Base-by-base conservation (phyloP, 2,329 filamentous ascomycete genomes). In the Byssochlamys sp. region DNA sequence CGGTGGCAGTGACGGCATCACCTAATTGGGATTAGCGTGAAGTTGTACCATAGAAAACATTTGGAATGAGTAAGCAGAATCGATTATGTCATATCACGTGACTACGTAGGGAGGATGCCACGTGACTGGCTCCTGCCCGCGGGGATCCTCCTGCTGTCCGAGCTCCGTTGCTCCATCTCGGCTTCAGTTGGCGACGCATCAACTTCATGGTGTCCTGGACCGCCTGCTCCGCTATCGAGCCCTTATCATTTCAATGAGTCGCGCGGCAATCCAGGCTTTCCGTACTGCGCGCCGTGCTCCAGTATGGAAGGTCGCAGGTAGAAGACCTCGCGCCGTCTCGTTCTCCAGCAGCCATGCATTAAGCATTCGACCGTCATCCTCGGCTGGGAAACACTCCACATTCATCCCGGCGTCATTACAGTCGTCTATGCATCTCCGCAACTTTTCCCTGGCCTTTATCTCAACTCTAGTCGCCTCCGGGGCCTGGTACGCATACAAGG, bases 401-500 rank as follows among this genome's bases (percentile, higher is more conserved):
- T 66, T 67, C 53, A 62, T 68, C 58, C 70, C 73, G 45, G 71
- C 69, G 29, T 63, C 68, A 24, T 57, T 76, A 25, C 73, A 75
- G 53, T 73, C 75, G 52, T 75, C 77, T 56, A 80, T 80, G 77
- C 73, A 78, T 67, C 67, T 78, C 52, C 76, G 77, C 35, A 78
- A 75, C 53, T 72, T 79, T 59, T 78, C 77, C 26, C 63, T 80
- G 48, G 76, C 76, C 53, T 71, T 78, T 57, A 73, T 78, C 27
- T 78, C 77, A 53, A 74, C 75, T 28, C 67, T 77, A 4, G 75
- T 79, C 50, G 77, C 77, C 24, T 76, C 76, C 24, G 75, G 76
- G 45, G 77, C 77, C 54, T 80, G 76, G 74, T 79, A 78, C 65
- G 73, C 74, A 45, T 79, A 78, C 64, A 75, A 75, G 60, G 73